Conservation (phyloP, 2,329 filamentous ascomycete genomes). For the Dactylonectria macrodidyma region DNA sequence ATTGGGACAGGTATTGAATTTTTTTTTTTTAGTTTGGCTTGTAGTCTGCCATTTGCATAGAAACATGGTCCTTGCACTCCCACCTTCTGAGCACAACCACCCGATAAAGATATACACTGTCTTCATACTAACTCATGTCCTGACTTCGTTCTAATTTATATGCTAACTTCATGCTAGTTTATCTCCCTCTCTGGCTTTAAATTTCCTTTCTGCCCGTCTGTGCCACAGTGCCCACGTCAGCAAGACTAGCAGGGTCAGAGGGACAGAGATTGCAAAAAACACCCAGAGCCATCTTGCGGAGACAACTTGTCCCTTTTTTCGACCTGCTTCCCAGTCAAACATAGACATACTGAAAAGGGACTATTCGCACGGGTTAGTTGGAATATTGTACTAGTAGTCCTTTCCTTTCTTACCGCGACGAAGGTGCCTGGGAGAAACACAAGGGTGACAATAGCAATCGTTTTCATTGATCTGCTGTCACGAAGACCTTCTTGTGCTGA, state of each 20-base stretch:
- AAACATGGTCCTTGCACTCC: no score
- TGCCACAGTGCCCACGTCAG: background rate
- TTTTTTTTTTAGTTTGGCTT: no score
- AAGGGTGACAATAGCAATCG: conserved; percentile 3
- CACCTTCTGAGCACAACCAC: no score
- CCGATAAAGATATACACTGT: no score
- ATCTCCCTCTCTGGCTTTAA: background rate
- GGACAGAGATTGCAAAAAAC: background rate
- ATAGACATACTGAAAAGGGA: conserved; percentile 7
- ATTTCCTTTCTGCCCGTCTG: background rate
- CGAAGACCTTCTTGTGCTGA: conserved; percentile 1
- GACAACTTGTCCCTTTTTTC: background rate
- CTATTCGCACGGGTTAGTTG: background rate
- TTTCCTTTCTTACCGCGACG: background rate
- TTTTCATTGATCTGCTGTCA: conserved; percentile 11
- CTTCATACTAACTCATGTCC: background rate
- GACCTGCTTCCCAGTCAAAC: conserved; percentile 4
- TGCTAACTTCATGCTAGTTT: conserved; percentile 1
- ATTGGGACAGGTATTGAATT: no score
- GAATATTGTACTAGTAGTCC: no score
- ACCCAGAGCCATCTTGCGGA: conserved; percentile 5
- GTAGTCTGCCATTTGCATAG: no score
- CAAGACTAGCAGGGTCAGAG: background rate
- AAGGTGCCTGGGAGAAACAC: conserved; percentile 3
- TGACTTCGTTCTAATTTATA: background rate